Evolutionary conservation across 2,329 filamentous ascomycete genomes (phyloP).

Genomic region (Endoconidiophora laricicola): DNA sequence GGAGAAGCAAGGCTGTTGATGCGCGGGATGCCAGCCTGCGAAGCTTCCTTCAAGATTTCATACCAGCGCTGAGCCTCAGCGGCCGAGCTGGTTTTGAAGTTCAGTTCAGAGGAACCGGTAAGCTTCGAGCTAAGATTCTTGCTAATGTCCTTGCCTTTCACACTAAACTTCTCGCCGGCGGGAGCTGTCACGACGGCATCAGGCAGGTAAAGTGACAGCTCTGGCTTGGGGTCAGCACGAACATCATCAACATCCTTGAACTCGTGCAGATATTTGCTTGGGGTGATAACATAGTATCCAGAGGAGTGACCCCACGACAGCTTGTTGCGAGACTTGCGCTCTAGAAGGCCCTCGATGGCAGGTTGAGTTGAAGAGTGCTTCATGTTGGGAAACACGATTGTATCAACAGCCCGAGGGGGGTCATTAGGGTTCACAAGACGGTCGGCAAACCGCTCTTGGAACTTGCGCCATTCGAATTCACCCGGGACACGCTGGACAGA

Average conservation of each 20-base stretch:
- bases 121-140: slow-evolving; percentile 69
- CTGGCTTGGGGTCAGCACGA: slow-evolving; percentile 58
- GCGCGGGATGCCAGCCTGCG: slow-evolving; percentile 30
- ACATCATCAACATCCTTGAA: slow-evolving; percentile 80
- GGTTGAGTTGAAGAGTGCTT: slow-evolving; percentile 63
- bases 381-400: slow-evolving; percentile 77
- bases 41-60: slow-evolving; percentile 47
- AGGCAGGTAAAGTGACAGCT: slow-evolving; percentile 80
- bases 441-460: slow-evolving; percentile 52
- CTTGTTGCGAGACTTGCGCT: slow-evolving; percentile 82
- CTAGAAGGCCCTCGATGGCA: slow-evolving; percentile 72
- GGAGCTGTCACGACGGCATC: slow-evolving; percentile 64
- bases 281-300: slow-evolving; percentile 80
- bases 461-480: slow-evolving; percentile 86
- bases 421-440: slow-evolving; percentile 64
- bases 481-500: slow-evolving; percentile 60
- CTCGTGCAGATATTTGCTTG: slow-evolving; percentile 79
- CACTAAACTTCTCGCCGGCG: slow-evolving; percentile 69
- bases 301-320: slow-evolving; percentile 60
- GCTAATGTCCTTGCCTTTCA: slow-evolving; percentile 87
- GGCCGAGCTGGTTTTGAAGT: slow-evolving; percentile 74
- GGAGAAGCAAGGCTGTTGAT: slow-evolving; percentile 16
- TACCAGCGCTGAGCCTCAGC: slow-evolving; percentile 76
- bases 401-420: slow-evolving; percentile 54
- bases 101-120: slow-evolving; percentile 59